Evolutionary conservation across 805 yeast species (phyloP).

Genomic region (Wickerhamiella sergipiensis): DNA sequence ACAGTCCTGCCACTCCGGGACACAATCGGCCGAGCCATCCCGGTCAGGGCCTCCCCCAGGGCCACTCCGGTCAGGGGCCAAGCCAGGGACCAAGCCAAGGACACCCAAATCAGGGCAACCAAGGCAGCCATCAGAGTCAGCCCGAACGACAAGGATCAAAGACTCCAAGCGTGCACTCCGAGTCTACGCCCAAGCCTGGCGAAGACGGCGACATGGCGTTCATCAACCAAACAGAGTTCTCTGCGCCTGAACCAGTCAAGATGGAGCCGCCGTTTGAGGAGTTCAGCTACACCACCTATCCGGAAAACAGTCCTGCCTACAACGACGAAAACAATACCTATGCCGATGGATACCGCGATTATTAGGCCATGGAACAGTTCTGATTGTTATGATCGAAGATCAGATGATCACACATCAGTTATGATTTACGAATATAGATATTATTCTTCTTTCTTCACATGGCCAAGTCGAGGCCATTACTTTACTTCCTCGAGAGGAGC

Average conservation of each 20-base stretch:
- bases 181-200: background rate
- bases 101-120: too few species aligned
- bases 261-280: background rate
- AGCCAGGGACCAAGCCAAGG: too few species aligned
- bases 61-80: too few species aligned
- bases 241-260: background rate
- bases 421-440: background rate
- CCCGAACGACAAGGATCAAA: background rate
- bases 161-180: background rate
- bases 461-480: too few species aligned
- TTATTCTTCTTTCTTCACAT: background rate
- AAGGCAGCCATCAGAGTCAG: too few species aligned
- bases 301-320: background rate
- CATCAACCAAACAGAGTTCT: background rate
- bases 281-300: background rate
- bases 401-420: too few species aligned
- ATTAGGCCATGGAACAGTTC: too few species aligned
- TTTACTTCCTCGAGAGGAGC: too few species aligned
- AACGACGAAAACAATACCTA: background rate
- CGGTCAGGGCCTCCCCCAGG: background rate
- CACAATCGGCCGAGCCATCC: too few species aligned
- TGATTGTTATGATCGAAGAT: too few species aligned
- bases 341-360: background rate
- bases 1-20: too few species aligned
- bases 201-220: background rate